phyloP scores from a whole-genome alignment of 805 yeast genomes.

The Yamadazyma nakazawae region DNA sequence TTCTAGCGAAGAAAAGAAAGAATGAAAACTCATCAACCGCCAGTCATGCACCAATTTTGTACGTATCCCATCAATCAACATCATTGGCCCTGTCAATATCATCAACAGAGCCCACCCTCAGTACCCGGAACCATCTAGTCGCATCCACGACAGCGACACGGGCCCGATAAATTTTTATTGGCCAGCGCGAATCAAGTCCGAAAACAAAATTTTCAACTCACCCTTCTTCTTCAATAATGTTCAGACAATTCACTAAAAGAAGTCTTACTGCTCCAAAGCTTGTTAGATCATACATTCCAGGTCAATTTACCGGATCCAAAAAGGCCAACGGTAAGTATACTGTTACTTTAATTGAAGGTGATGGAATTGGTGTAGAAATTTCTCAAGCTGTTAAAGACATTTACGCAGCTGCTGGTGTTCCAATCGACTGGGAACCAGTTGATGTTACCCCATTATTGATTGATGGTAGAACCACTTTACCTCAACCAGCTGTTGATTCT shows the following conservation, averaged over 20 bases:
- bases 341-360: slow-evolving; percentile 96
- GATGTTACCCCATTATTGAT: slow-evolving; percentile 92
- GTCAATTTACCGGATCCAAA: slow-evolving; percentile 61
- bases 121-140: neutral
- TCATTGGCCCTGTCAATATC: no score
- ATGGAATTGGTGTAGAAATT: slow-evolving; percentile 93
- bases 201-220: slow-evolving; percentile 4
- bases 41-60: no score
- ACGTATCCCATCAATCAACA: no score
- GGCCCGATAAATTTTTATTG: slow-evolving; percentile 1
- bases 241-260: slow-evolving; percentile 31
- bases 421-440: slow-evolving; percentile 95
- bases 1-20: no score
- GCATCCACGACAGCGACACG: slow-evolving; percentile 3
- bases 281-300: slow-evolving; percentile 52
- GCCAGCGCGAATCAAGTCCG: slow-evolving; percentile 9
- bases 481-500: slow-evolving; percentile 86
- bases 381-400: slow-evolving; percentile 91
- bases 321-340: slow-evolving; percentile 80
- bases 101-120: neutral
- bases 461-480: slow-evolving; percentile 91
- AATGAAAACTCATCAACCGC: no score
- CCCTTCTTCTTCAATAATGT: slow-evolving; percentile 20
- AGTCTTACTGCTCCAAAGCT: slow-evolving; percentile 27
- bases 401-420: slow-evolving; percentile 91